These are phyloP conservation scores for Neofusicoccum laricinum DNA, from an alignment of 2,329 filamentous ascomycete species.

Conservation along the genomic window DNA sequence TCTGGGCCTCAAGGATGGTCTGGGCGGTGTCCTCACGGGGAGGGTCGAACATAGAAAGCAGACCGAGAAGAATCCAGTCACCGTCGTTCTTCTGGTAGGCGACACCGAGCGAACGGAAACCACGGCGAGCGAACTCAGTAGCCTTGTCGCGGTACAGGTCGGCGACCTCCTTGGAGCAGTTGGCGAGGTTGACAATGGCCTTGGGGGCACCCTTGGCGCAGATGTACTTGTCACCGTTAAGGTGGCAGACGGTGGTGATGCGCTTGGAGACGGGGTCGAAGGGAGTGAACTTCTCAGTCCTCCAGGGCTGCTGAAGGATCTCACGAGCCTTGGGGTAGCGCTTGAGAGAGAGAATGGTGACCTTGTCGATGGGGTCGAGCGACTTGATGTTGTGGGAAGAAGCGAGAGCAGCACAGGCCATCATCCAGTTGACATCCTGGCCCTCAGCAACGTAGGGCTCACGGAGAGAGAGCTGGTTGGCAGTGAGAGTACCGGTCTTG, in stretches of 20 bases:
- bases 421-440: conserved; percentile 80
- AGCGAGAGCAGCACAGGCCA: conserved; percentile 73
- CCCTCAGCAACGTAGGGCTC: conserved; percentile 75
- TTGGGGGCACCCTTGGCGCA: conserved; percentile 78
- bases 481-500: conserved; percentile 76
- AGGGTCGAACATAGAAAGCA: conserved; percentile 78
- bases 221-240: conserved; percentile 67
- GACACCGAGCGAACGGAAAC: conserved; percentile 77
- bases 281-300: conserved; percentile 72
- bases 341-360: conserved; percentile 72
- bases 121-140: conserved; percentile 71
- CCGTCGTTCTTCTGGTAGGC: conserved; percentile 75
- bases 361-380: conserved; percentile 76
- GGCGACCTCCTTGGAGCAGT: conserved; percentile 64
- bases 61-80: conserved; percentile 70
- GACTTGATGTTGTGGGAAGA: conserved; percentile 78
- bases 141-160: conserved; percentile 70
- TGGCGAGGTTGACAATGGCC: conserved; percentile 67
- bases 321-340: conserved; percentile 75
- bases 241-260: conserved; percentile 67
- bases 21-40: conserved; percentile 76
- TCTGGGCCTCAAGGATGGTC: conserved; percentile 72
- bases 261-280: conserved; percentile 80
- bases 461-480: conserved; percentile 72
- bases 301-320: conserved; percentile 72